Evolutionary conservation across 257 asterid species (phyloP).

Genomic region (Penstemon davidsonii): DNA sequence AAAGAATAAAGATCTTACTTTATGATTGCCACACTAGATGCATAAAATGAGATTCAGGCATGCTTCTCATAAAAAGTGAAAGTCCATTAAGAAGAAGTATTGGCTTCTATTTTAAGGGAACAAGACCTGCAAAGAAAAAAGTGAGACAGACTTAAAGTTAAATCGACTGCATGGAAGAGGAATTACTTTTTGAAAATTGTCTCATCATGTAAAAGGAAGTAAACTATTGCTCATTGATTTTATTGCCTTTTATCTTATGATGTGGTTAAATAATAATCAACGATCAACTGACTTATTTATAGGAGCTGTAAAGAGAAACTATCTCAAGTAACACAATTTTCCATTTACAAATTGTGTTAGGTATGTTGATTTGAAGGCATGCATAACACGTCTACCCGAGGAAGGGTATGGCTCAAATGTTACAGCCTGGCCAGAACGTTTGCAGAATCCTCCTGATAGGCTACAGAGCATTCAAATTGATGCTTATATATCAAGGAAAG

Average conservation of each 20-base stretch:
- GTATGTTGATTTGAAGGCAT: conserved; percentile 86
- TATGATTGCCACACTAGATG: neutral
- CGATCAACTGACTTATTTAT: neutral
- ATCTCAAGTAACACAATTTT: conserved; percentile 23
- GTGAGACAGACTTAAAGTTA: conserved; percentile 1
- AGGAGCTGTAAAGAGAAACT: conserved; percentile 3
- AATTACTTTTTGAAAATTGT: conserved; percentile 6
- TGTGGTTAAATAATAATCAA: conserved; percentile 8
- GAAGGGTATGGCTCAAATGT: conserved; percentile 77
- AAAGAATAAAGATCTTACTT: conserved; percentile 1
- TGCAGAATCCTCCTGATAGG: conserved; percentile 86
- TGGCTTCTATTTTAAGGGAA: neutral
- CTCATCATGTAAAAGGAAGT: neutral
- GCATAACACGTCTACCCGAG: conserved; percentile 79
- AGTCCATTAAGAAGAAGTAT: conserved; percentile 18
- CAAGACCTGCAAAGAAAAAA: neutral
- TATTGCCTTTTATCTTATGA: conserved; percentile 15
- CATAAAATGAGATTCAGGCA: neutral
- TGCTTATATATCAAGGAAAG: conserved; percentile 75
- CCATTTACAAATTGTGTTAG: conserved; percentile 38
- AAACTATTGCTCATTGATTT: neutral
- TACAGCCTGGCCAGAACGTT: conserved; percentile 82
- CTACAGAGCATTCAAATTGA: conserved; percentile 82
- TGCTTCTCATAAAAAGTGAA: conserved; percentile 16
- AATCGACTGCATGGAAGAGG: neutral